Evolutionary conservation across 225 moss, liverwort and hornwort species (phyloP).

Genomic region (Ulota crispa): DNA sequence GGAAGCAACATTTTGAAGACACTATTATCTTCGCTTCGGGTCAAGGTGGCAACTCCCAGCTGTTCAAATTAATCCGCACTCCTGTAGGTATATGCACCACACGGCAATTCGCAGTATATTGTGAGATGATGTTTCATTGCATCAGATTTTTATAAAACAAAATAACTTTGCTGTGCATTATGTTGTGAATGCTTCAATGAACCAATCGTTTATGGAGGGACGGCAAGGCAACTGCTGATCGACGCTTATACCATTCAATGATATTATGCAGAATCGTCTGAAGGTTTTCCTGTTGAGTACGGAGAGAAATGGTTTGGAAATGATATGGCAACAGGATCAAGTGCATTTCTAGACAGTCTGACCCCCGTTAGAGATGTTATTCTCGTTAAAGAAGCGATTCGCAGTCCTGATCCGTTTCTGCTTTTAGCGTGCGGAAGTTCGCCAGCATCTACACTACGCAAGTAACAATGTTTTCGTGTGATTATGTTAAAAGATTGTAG

Average conservation of each 20-base stretch:
- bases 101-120: background rate
- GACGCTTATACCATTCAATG: slow-evolving; percentile 6
- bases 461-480: slow-evolving; percentile 24
- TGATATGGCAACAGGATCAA: slow-evolving; percentile 26
- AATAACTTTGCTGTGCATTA: background rate
- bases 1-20: slow-evolving; percentile 19
- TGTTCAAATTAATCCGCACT: slow-evolving; percentile 32
- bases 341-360: slow-evolving; percentile 31
- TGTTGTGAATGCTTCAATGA: slow-evolving; percentile 4
- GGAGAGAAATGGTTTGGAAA: slow-evolving; percentile 34
- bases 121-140: background rate
- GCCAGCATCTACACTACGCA: slow-evolving; percentile 58
- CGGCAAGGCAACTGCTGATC: slow-evolving; percentile 1
- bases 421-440: slow-evolving; percentile 52
- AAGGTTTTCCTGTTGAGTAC: background rate
- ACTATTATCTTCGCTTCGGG: slow-evolving; percentile 37
- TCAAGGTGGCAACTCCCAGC: slow-evolving; percentile 49
- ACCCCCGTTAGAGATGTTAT: slow-evolving; percentile 54
- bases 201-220: background rate
- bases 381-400: slow-evolving; percentile 33
- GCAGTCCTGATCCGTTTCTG: slow-evolving; percentile 44
- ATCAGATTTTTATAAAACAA: background rate
- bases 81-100: slow-evolving; percentile 26
- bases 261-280: slow-evolving; percentile 30
- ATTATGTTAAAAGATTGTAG: background rate